A percentile compares a stretch with the other conserved stretches of the same genome.
Evolutionary conservation across 2,329 filamentous ascomycete species (phyloP).

Genomic region (Beauveria australis): DNA sequence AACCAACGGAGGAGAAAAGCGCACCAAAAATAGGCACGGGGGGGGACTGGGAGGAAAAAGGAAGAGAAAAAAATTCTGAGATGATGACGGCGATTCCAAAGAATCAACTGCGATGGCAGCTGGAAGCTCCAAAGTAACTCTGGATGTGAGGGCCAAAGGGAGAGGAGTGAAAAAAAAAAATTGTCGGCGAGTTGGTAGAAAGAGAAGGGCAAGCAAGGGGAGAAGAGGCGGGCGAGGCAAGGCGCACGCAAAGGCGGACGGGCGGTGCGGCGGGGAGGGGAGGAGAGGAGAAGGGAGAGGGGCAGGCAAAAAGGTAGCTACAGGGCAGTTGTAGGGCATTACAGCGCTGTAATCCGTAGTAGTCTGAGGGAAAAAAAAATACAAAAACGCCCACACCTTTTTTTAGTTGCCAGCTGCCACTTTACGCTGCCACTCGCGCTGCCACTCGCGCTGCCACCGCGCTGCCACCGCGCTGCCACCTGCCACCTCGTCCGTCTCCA

Average conservation of each 20-base stretch:
- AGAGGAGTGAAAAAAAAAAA: slow-evolving; percentile 4
- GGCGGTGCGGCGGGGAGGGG: too few relatives aligned
- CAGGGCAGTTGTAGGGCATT: neutral
- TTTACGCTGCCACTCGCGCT: too few relatives aligned
- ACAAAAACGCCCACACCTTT: neutral
- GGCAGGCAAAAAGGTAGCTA: too few relatives aligned
- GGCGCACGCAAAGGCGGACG: neutral
- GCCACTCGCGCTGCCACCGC: too few relatives aligned
- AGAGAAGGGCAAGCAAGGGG: neutral
- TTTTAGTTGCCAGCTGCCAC: neutral
- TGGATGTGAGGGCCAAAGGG: neutral
- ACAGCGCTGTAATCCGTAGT: neutral
- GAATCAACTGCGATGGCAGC: neutral
- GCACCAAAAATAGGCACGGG: neutral
- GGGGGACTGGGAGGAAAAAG: neutral
- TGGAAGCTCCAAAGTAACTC: neutral
- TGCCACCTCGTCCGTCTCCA: neutral
- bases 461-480: neutral
- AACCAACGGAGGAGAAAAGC: neutral
- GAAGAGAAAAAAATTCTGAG: neutral
- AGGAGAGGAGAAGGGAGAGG: neutral
- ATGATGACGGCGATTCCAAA: neutral
- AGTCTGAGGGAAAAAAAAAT: neutral
- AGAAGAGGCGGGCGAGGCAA: neutral
- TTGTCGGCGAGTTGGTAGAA: neutral